Percentiles rank a stretch among this genome's conserved stretches.
These are phyloP conservation scores for Nemania sp. DNA, from an alignment of 2,329 filamentous ascomycete genomes.

Conservation along the genomic window DNA sequence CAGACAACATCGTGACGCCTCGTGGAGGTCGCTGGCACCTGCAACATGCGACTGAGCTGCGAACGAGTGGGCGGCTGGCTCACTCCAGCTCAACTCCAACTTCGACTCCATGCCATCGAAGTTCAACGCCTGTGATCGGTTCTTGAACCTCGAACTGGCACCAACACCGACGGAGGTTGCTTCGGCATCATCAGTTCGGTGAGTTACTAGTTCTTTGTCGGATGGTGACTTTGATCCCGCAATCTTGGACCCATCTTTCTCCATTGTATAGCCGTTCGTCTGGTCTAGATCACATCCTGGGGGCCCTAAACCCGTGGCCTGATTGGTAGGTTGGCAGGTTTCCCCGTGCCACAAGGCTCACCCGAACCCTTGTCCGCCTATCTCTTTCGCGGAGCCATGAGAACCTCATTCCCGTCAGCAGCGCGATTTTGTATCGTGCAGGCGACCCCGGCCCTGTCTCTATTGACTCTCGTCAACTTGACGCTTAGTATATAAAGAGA, in stretches of 20 bases:
- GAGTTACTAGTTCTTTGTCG: slow-evolving; percentile 19
- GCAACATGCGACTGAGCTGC: not conserved
- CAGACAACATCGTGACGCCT: slow-evolving; percentile 6
- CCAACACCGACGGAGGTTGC: slow-evolving; percentile 24
- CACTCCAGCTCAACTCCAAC: slow-evolving; percentile 7
- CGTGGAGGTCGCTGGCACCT: slow-evolving; percentile 16
- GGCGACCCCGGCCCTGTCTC: slow-evolving; percentile 16
- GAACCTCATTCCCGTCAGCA: slow-evolving; percentile 28
- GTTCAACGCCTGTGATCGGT: not conserved
- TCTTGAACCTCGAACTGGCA: slow-evolving; percentile 5
- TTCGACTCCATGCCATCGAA: not conserved
- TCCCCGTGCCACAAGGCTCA: slow-evolving; percentile 25
- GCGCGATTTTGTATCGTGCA: slow-evolving; percentile 14
- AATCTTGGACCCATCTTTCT: not conserved
- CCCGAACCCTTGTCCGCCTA: slow-evolving; percentile 28
- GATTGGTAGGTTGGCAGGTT: slow-evolving; percentile 9
- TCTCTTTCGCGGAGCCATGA: slow-evolving; percentile 30
- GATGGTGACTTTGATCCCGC: not conserved
- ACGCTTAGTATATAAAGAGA: slow-evolving; percentile 24
- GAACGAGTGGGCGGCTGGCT: slow-evolving; percentile 6
- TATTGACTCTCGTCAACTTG: slow-evolving; percentile 3
- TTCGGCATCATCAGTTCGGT: slow-evolving; percentile 23
- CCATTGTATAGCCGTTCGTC: slow-evolving; percentile 9
- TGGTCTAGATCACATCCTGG: slow-evolving; percentile 28
- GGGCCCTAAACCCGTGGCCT: slow-evolving; percentile 14